A percentile compares a stretch with the other conserved stretches of the same genome.
Conservation (phyloP, 768 basidiomycete species). For the Floccularia luteovirens region DNA sequence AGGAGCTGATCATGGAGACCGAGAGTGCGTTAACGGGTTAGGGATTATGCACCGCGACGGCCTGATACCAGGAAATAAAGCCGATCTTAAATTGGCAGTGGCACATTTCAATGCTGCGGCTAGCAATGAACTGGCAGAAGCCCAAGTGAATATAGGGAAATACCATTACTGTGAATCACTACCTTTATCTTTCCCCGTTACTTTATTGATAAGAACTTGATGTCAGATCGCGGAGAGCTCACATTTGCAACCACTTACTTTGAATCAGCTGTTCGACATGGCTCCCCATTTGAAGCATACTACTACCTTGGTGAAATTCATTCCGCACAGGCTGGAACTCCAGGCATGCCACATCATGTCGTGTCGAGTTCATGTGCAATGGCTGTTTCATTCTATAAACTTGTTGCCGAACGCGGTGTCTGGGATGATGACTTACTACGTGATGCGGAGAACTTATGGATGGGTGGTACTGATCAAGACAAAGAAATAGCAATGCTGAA, state of each 20-base stretch:
- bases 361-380: conserved; percentile 77
- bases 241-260: conserved; percentile 64
- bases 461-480: conserved; percentile 58
- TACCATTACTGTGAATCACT: conserved; percentile 37
- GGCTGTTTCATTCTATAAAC: conserved; percentile 90
- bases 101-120: conserved; percentile 73
- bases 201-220: too few species aligned
- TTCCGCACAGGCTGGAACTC: conserved; percentile 41
- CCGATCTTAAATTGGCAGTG: conserved; percentile 58
- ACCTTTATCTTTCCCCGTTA: conserved; percentile 13
- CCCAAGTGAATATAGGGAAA: conserved; percentile 87
- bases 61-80: conserved; percentile 55
- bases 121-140: conserved; percentile 84
- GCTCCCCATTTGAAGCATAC: conserved; percentile 92
- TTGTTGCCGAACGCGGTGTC: conserved; percentile 86
- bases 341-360: conserved; percentile 35
- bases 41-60: conserved; percentile 94
- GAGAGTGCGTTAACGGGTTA: conserved; percentile 83
- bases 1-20: conserved; percentile 72
- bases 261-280: conserved; percentile 77
- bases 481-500: conserved; percentile 81
- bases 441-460: conserved; percentile 77
- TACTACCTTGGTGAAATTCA: conserved; percentile 89
- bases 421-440: conserved; percentile 76
- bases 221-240: conserved; percentile 69